Evolutionary conservation across 768 basidiomycete species (phyloP), one percentile per base, ranked within the genome.

Genomic region (Cyclocybe aegerita): DNA sequence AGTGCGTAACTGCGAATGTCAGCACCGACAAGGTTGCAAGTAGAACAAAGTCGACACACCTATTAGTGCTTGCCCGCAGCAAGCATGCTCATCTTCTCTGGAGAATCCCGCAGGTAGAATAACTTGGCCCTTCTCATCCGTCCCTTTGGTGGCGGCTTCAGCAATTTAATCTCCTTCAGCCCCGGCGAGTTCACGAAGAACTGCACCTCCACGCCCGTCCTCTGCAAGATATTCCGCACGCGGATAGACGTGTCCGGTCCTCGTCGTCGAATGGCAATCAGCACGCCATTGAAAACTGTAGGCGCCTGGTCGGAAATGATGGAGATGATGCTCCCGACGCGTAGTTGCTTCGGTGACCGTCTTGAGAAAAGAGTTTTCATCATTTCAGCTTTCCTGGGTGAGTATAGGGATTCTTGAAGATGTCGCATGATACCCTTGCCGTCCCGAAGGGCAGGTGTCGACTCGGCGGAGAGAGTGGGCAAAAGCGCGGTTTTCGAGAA

Each of bases 131-230:
- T 79, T 59, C 82, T 74, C 78, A 87, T 82, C 57, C 83, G 71
- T 53, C 78, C 78, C 52, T 76, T 78, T 4, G 78, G 79, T 49
- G 87, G 85, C 57, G 70, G 74, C 69, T 82, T 79, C 52, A 94
- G 71, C 52, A 98, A 73, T 69, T 85, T 85, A 69, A 98, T 88
- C 48, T 88, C 85, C 76, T 90, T 92, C 69, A 98, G 61, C 63
- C 91, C 81, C 29, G 96, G 95, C 45, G 88, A 90, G 62, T 82
- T 84, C 56, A 86, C 83, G 66, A 87, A 93, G 72, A 92, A 90
- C 62, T 87, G 88, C 87, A 92, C 87, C 76, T 98, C 96, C 35
- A 97, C 88, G 9, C 94, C 95, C 9, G 88, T 92, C 55, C 93
- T 80, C 60, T 92, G 88, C 46, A 98, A 80, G 57, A 97, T 82